Evolutionary conservation across 1,139 yeast species (phyloP).

Genomic region (Taphrina pruni): DNA sequence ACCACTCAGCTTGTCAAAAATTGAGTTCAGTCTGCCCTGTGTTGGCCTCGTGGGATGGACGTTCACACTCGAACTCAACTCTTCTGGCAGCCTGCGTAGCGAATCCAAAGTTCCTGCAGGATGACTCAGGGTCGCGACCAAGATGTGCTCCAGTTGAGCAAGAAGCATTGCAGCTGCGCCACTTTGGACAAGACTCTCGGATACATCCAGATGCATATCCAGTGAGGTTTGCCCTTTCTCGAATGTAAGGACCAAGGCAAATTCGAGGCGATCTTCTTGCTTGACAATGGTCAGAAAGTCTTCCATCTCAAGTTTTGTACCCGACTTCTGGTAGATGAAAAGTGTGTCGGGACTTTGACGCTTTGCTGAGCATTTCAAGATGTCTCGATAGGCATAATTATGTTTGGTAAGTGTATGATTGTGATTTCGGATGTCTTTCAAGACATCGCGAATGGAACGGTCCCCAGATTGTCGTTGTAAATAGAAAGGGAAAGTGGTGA

Average conservation of each 20-base stretch:
- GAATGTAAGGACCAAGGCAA: conserved; percentile 18
- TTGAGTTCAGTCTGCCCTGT: conserved; percentile 17
- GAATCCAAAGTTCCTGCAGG: not conserved
- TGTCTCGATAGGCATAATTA: conserved; percentile 21
- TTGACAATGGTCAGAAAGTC: not conserved
- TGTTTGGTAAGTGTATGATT: conserved; percentile 8
- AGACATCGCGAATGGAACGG: conserved; percentile 1
- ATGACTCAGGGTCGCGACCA: not conserved
- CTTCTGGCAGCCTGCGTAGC: not conserved
- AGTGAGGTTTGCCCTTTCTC: conserved; percentile 6
- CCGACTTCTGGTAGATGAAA: conserved; percentile 38
- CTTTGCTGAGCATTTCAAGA: conserved; percentile 28
- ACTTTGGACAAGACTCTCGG: not conserved
- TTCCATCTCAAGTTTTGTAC: not conserved
- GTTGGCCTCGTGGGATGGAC: not conserved
- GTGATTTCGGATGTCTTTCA: not conserved
- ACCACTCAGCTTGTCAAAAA: conserved; percentile 5
- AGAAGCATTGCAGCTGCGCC: conserved; percentile 8
- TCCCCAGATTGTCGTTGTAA: not conserved
- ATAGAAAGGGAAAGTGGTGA: conserved; percentile 43
- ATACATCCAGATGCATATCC: conserved; percentile 9
- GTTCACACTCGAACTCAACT: conserved; percentile 11
- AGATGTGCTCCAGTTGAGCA: conserved; percentile 18
- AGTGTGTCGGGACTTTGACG: conserved; percentile 27
- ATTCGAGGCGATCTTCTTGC: conserved; percentile 31